Conservation (phyloP, 139 green algal genomes). For the Mychonastes homosphaera region DNA sequence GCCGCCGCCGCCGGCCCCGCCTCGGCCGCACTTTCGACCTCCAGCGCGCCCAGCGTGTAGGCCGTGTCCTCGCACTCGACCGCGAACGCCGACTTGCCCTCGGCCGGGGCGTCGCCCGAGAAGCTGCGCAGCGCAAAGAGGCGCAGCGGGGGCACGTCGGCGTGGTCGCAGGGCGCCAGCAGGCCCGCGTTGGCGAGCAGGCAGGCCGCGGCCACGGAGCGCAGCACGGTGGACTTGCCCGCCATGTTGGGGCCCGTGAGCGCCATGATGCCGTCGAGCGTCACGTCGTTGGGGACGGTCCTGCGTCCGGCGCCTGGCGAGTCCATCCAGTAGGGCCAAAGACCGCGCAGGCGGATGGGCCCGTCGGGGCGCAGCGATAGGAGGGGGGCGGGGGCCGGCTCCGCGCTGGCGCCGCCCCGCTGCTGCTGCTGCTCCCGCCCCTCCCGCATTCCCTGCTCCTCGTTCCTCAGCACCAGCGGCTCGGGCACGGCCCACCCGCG, state of each 20-base stretch:
- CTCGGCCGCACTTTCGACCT: no score
- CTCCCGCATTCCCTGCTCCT: constrained; percentile 11
- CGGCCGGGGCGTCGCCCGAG: constrained; percentile 62
- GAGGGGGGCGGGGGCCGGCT: not conserved
- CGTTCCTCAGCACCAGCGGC: not conserved
- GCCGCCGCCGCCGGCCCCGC: no score
- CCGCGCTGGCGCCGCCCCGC: not conserved
- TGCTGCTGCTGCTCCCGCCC: not conserved
- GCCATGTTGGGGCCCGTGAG: constrained; percentile 90
- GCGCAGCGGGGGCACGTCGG: constrained; percentile 20
- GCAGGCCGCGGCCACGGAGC: constrained; percentile 47
- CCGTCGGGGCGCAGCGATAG: not conserved
- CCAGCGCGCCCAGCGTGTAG: not conserved
- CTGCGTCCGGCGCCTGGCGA: not conserved
- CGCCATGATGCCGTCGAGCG: constrained; percentile 49
- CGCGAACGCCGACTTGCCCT: constrained; percentile 70
- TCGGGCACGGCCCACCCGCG: constrained; percentile 10
- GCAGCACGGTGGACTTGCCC: constrained; percentile 83
- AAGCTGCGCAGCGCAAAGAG: constrained; percentile 61
- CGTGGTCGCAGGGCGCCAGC: constrained; percentile 40
- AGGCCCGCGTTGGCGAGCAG: constrained; percentile 80
- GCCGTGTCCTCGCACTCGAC: constrained; percentile 75
- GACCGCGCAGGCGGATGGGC: constrained; percentile 25
- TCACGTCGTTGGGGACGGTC: constrained; percentile 41
- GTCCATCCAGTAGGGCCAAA: constrained; percentile 81